Evolutionary conservation across 805 yeast species (phyloP).

Genomic region (Sugiyamaella valdiviana): DNA sequence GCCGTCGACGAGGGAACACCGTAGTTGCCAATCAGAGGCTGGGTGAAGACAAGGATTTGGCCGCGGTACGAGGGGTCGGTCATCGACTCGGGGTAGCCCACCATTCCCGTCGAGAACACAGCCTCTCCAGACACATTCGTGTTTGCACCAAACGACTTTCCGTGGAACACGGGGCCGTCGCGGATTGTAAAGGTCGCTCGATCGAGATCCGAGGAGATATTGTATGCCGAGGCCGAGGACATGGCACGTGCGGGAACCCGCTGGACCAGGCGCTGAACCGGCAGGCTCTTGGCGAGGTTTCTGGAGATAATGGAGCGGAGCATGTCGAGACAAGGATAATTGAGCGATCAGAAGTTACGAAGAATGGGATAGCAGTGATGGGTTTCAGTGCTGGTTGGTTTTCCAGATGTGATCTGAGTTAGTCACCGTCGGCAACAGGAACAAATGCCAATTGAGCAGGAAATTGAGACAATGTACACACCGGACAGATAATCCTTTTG

Average conservation of each 20-base stretch:
- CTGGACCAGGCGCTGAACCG: not conserved
- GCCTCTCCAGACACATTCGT: slow-evolving; percentile 93
- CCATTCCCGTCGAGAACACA: slow-evolving; percentile 94
- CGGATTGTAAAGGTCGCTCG: slow-evolving; percentile 80
- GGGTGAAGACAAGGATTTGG: slow-evolving; percentile 93
- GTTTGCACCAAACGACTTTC: slow-evolving; percentile 93
- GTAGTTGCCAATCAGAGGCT: slow-evolving; percentile 95
- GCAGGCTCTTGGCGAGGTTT: not conserved
- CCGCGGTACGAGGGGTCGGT: slow-evolving; percentile 98
- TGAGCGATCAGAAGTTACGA: not conserved
- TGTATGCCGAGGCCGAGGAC: not conserved
- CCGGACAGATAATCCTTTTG: slow-evolving; percentile 25
- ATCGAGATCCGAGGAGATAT: slow-evolving; percentile 12
- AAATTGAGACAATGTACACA: not conserved
- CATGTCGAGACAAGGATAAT: not conserved
- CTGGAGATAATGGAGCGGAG: not conserved
- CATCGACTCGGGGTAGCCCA: slow-evolving; percentile 98
- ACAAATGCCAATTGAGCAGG: not conserved
- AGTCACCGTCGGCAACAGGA: not conserved
- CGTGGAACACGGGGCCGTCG: slow-evolving; percentile 89
- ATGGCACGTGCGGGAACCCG: not conserved
- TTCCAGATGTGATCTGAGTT: slow-evolving; percentile 45
- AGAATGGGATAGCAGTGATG: not conserved
- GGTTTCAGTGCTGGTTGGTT: slow-evolving; percentile 37
- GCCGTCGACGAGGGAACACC: slow-evolving; percentile 88